A percentile compares a stretch with the other conserved stretches of the same genome.
Conservation (phyloP, 345 rosid species). For the Durio zibethinus region DNA sequence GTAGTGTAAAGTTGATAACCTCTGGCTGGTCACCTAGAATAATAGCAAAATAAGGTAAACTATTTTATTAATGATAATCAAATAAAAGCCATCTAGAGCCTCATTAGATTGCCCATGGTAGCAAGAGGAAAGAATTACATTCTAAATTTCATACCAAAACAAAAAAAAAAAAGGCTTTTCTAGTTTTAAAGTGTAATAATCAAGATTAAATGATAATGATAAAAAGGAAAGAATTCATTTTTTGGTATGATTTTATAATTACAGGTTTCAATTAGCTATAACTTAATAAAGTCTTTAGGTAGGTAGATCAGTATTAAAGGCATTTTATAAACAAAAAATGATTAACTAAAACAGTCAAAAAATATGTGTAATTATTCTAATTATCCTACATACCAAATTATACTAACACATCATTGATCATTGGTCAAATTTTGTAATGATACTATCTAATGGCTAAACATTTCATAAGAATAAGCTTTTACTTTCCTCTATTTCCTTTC, state of each 20-base stretch:
- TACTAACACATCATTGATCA: neutral
- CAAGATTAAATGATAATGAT: too few species aligned
- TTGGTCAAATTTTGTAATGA: neutral
- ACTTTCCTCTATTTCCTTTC: neutral
- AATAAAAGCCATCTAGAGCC: too few species aligned
- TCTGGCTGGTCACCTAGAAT: too few species aligned
- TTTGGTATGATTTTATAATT: too few species aligned
- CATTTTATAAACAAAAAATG: neutral
- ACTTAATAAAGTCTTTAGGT: too few species aligned
- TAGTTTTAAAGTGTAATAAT: too few species aligned
- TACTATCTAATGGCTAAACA: neutral
- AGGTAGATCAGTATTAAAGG: neutral
- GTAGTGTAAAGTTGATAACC: too few species aligned
- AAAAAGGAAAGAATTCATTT: too few species aligned
- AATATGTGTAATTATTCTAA: neutral
- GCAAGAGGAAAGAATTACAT: neutral
- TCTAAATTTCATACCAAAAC: neutral
- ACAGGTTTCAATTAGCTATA: neutral
- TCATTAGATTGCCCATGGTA: neutral
- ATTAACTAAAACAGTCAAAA: neutral
- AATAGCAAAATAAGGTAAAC: too few species aligned
- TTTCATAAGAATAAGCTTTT: neutral
- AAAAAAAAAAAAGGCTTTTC: neutral
- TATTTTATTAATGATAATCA: too few species aligned
- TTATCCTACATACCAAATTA: neutral